Percentiles rank a stretch among this genome's conserved stretches.
Conservation (phyloP, 2,329 filamentous ascomycete species). For the Malbranchea zuffiana region DNA sequence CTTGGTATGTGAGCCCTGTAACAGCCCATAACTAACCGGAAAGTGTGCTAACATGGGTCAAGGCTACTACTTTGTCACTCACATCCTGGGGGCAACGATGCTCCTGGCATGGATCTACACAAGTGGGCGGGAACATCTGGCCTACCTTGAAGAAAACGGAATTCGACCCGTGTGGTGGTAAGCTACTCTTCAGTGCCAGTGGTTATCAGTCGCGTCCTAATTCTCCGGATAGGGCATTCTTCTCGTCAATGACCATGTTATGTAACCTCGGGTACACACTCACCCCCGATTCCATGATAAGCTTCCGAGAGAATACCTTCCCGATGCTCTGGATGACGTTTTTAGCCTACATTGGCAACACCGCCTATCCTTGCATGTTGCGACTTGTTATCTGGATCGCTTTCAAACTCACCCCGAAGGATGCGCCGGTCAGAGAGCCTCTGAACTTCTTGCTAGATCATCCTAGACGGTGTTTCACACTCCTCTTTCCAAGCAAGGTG, state of each 20-base stretch:
- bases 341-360: slow-evolving; percentile 31
- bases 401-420: slow-evolving; percentile 36
- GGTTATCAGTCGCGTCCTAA: not conserved
- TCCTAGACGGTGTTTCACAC: slow-evolving; percentile 51
- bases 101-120: slow-evolving; percentile 40
- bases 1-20: slow-evolving; percentile 23
- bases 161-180: slow-evolving; percentile 42
- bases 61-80: slow-evolving; percentile 39
- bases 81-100: slow-evolving; percentile 40
- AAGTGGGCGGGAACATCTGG: slow-evolving; percentile 31
- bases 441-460: slow-evolving; percentile 51
- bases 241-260: slow-evolving; percentile 42
- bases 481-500: slow-evolving; percentile 49
- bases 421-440: slow-evolving; percentile 26
- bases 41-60: not conserved
- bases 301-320: slow-evolving; percentile 37
- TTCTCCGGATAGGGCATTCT: slow-evolving; percentile 38
- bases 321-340: slow-evolving; percentile 32
- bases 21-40: not conserved
- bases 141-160: slow-evolving; percentile 29
- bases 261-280: slow-evolving; percentile 46
- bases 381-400: slow-evolving; percentile 49
- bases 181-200: slow-evolving; percentile 18
- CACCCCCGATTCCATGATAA: slow-evolving; percentile 45
- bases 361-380: slow-evolving; percentile 44